phyloP scores from a whole-genome alignment of 345 rosid species.

The Excoecaria agallocha region DNA sequence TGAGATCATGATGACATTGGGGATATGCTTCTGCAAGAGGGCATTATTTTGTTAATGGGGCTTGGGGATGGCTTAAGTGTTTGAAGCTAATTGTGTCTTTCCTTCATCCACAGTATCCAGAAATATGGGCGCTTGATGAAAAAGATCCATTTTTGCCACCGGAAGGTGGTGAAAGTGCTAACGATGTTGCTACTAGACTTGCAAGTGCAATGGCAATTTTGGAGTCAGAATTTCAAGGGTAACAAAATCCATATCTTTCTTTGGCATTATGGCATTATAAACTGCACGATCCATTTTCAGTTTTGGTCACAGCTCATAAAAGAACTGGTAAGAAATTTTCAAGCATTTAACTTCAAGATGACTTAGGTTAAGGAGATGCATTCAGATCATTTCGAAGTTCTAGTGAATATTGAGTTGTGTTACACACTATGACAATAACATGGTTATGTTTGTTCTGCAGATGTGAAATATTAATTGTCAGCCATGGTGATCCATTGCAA shows the following conservation, averaged over 20 bases:
- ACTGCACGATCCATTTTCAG: not conserved
- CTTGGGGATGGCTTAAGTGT: not conserved
- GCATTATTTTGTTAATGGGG: not conserved
- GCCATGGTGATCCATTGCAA: slow-evolving; percentile 96
- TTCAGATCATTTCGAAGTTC: not conserved
- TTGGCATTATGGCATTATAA: not conserved
- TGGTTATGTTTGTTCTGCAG: slow-evolving; percentile 25
- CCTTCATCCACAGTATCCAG: slow-evolving; percentile 47
- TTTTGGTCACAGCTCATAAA: not conserved
- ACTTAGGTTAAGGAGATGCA: too few relatives aligned
- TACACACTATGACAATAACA: not conserved
- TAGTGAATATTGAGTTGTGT: not conserved
- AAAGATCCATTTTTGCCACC: slow-evolving; percentile 67
- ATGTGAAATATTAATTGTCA: slow-evolving; percentile 62
- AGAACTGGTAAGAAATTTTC: not conserved
- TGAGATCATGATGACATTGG: not conserved
- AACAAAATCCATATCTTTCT: slow-evolving; percentile 14
- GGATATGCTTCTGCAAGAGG: not conserved
- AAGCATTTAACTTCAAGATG: not conserved
- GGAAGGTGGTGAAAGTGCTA: slow-evolving; percentile 85
- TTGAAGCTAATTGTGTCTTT: slow-evolving; percentile 10
- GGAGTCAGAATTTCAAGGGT: slow-evolving; percentile 81
- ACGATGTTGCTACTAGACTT: slow-evolving; percentile 77
- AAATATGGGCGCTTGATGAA: slow-evolving; percentile 87
- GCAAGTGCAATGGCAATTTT: slow-evolving; percentile 46